A percentile compares a stretch with the other conserved stretches of the same genome.
Conservation (phyloP, 768 basidiomycete genomes). For the Trametes coccinea region DNA sequence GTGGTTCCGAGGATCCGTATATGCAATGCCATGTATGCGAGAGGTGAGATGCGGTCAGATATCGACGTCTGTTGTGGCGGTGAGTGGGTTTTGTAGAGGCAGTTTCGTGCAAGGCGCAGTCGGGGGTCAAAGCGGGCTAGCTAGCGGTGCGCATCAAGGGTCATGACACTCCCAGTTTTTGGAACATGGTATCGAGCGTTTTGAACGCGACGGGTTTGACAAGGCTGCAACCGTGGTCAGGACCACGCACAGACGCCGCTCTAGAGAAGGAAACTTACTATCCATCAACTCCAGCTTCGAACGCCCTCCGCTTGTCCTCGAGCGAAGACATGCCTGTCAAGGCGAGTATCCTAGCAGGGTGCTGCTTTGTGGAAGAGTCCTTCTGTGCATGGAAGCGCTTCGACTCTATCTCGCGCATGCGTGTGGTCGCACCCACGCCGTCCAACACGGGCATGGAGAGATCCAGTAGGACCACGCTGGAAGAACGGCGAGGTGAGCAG, state of each 20-base stretch:
- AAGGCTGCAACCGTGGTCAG: slow-evolving; percentile 48
- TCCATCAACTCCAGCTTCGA: slow-evolving; percentile 92
- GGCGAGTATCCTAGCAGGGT: slow-evolving; percentile 67
- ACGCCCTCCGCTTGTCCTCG: slow-evolving; percentile 90
- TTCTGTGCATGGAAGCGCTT: slow-evolving; percentile 31
- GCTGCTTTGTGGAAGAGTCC: slow-evolving; percentile 13
- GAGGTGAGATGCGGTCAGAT: not conserved
- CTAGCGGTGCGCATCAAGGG: not conserved
- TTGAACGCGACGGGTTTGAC: slow-evolving; percentile 97
- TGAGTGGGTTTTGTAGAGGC: not conserved
- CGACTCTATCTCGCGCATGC: slow-evolving; percentile 77
- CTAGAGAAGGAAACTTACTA: slow-evolving; percentile 61
- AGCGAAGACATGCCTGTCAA: slow-evolving; percentile 92
- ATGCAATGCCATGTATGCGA: not conserved
- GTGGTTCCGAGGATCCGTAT: not conserved
- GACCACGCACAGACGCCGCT: not conserved
- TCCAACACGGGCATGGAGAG: slow-evolving; percentile 94
- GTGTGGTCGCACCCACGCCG: slow-evolving; percentile 80
- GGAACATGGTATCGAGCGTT: slow-evolving; percentile 82
- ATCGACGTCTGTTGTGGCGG: not conserved
- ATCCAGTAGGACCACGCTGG: slow-evolving; percentile 83
- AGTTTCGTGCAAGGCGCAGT: too few species aligned
- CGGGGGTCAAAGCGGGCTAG: too few species aligned
- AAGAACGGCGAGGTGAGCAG: slow-evolving; percentile 4
- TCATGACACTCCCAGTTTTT: slow-evolving; percentile 59